phyloP scores from a whole-genome alignment of 2,329 filamentous ascomycete genomes.

The Penicillium oxalicum region DNA sequence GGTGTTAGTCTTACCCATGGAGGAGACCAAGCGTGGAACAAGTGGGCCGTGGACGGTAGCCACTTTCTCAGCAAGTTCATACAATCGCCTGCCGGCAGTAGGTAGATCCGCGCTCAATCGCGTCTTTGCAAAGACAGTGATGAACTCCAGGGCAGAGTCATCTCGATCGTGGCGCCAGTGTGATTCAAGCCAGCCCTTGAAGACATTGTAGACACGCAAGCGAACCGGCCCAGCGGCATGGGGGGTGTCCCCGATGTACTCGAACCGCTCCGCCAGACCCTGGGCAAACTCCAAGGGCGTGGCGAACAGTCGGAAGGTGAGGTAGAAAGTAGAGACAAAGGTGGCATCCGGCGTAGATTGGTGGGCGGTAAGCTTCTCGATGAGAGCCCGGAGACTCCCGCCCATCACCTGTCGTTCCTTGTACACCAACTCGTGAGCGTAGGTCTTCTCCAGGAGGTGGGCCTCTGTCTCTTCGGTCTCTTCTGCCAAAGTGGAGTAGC shows the following conservation, averaged over 20 bases:
- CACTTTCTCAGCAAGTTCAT: slow-evolving; percentile 75
- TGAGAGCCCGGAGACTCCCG: slow-evolving; percentile 78
- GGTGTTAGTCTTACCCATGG: slow-evolving; percentile 80
- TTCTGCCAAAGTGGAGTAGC: slow-evolving; percentile 60
- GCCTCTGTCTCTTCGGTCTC: slow-evolving; percentile 74
- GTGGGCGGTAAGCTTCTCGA: slow-evolving; percentile 91
- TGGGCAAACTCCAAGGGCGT: slow-evolving; percentile 72
- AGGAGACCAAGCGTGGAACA: slow-evolving; percentile 75
- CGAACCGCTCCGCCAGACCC: slow-evolving; percentile 81
- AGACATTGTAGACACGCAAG: slow-evolving; percentile 86
- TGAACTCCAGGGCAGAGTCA: slow-evolving; percentile 65
- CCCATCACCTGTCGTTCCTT: slow-evolving; percentile 94
- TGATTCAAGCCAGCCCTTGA: slow-evolving; percentile 95
- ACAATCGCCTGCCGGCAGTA: slow-evolving; percentile 70
- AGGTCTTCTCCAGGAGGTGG: slow-evolving; percentile 84
- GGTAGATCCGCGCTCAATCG: slow-evolving; percentile 65
- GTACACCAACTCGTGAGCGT: slow-evolving; percentile 85
- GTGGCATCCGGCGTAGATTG: slow-evolving; percentile 86
- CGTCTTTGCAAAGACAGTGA: slow-evolving; percentile 71
- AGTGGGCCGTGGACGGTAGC: slow-evolving; percentile 65
- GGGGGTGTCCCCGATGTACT: slow-evolving; percentile 76
- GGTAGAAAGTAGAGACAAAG: slow-evolving; percentile 91
- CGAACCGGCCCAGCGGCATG: slow-evolving; percentile 73
- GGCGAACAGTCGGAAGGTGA: slow-evolving; percentile 92
- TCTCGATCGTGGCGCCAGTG: slow-evolving; percentile 87